Base-by-base conservation (phyloP, 129 eudicot genomes). In the Smallanthus sonchifolius region DNA sequence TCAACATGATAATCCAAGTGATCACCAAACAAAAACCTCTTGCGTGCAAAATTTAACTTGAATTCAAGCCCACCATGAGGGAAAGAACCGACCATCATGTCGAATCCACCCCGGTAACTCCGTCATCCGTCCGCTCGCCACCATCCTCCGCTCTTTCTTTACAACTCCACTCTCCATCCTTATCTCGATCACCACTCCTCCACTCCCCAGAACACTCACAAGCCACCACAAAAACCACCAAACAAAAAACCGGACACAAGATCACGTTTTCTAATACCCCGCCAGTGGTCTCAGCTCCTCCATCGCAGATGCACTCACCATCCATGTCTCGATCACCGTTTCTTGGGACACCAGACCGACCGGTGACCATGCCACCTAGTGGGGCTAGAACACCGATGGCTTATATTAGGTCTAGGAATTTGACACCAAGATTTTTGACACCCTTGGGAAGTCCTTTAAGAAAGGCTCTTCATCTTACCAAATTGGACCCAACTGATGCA, bases 371-470 rank as follows among this genome's bases (percentile, higher is more conserved):
- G 74, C 84, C 84, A 0, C 75, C 84, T 0, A 80, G 84, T 17
- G 78, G 74, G 32, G 84, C 77, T 15, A 44, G 74, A 8, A 64
- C 83, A 32, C 77, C 80, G 17, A 82, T 79, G 61, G 82, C 82
- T 11, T 77, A 77, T 45, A 76, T 64, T 16, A 74, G 39, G 75
- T 85, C 86, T 4, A 75, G 87, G 11, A 80, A 77, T 56, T 35
- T 80, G 47, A 82, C 89, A 62, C 87, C 90, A 15, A 48, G 87
- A 20, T 83, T 83, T 65, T 34, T 86, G 40, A 86, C 90, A 42
- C 90, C 90, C 28, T 77, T 86, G 56, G 90, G 85, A 5, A 86
- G 90, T 67, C 90, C 90, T 5, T 55, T 83, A 2, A 83, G 87
- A 59, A 83, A 83, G 68, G 90, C 85, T 48, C 79, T 86, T 67